phyloP scores from a whole-genome alignment of 2,329 filamentous ascomycete species.

The Ophiostoma tasmaniense region DNA sequence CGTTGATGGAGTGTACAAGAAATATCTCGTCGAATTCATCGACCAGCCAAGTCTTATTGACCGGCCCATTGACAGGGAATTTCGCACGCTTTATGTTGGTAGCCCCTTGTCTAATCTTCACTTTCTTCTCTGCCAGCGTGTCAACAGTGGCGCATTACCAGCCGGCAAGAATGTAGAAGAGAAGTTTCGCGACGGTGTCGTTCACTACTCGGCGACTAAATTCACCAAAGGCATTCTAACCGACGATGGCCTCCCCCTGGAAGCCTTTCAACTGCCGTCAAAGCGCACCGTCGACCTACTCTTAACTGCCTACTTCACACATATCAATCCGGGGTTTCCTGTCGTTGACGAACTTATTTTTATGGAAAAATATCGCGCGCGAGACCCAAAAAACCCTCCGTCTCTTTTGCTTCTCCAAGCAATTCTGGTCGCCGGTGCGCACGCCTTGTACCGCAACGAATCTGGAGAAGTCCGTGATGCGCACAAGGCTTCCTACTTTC shows the following conservation, averaged over 20 bases:
- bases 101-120: background rate
- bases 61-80: background rate
- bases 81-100: background rate
- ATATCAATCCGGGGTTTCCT: constrained; percentile 4
- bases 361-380: background rate
- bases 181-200: background rate
- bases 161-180: background rate
- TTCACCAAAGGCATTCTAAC: background rate
- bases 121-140: background rate
- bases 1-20: background rate
- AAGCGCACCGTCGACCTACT: constrained; percentile 8
- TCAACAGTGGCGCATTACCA: background rate
- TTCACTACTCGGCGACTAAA: background rate
- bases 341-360: background rate
- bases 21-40: background rate
- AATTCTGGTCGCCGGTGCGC: background rate
- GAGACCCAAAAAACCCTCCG: background rate
- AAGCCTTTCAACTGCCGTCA: constrained; percentile 12
- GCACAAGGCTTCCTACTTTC: background rate
- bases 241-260: constrained; percentile 5
- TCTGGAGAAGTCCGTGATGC: background rate
- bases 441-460: background rate
- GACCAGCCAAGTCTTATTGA: background rate
- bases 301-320: constrained; percentile 8
- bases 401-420: background rate